These are phyloP conservation scores for Cornus controversa DNA, from an alignment of 148 eudicot genomes.

Conservation along the genomic window DNA sequence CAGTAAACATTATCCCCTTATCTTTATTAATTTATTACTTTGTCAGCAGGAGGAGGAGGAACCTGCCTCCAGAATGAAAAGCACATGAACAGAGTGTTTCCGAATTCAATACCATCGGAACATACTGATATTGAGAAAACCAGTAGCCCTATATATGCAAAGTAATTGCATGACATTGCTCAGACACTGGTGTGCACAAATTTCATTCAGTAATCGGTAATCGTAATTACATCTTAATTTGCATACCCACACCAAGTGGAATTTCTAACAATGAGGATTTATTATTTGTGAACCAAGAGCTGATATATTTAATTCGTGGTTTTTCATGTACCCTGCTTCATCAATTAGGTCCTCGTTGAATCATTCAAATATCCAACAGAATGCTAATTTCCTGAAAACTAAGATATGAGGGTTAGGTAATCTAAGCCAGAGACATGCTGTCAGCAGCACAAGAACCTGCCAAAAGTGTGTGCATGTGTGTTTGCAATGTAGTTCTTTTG, in stretches of 20 bases:
- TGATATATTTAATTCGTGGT: not conserved
- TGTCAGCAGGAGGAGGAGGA: not conserved
- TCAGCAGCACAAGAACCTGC: not conserved
- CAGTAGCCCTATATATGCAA: not conserved
- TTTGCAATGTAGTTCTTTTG: too few relatives aligned
- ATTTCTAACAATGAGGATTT: not conserved
- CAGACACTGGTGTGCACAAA: not conserved
- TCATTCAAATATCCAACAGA: slow-evolving; percentile 3
- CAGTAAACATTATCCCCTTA: not conserved
- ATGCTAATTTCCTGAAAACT: not conserved
- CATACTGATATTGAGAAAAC: not conserved
- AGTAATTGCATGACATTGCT: not conserved
- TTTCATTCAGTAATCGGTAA: not conserved
- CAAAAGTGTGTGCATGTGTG: not conserved
- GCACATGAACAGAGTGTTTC: not conserved
- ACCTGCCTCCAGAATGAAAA: not conserved
- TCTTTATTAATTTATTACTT: not conserved
- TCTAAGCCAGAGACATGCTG: not conserved
- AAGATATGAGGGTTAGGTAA: not conserved
- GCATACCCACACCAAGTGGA: not conserved
- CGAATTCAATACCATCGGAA: not conserved
- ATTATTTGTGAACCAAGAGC: not conserved
- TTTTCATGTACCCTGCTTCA: not conserved
- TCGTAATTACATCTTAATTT: not conserved
- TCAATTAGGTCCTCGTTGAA: not conserved